Conservation (phyloP, 805 yeast genomes). For the Candida multigemmis region DNA sequence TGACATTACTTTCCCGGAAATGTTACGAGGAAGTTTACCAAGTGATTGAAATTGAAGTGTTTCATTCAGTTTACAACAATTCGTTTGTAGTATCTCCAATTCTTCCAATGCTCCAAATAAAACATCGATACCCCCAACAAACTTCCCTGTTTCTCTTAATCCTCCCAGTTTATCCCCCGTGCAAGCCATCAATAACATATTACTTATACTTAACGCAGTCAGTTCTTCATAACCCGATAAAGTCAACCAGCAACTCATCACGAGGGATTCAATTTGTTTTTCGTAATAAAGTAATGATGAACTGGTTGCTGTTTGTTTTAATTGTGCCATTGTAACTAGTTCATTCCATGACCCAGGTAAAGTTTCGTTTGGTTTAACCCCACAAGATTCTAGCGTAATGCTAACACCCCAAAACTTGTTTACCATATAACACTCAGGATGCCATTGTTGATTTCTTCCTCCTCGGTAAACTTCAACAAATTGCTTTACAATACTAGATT, state of each 20-base stretch:
- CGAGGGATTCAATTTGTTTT: constrained; percentile 47
- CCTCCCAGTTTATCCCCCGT: constrained; percentile 64
- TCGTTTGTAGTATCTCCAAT: too few species aligned
- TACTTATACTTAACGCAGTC: constrained; percentile 81
- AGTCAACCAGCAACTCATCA: constrained; percentile 73
- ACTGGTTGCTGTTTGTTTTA: too few species aligned
- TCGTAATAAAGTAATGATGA: constrained; percentile 43
- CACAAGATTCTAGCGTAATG: constrained; percentile 52
- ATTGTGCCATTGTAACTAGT: too few species aligned
- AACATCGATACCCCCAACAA: constrained; percentile 67
- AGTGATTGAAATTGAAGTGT: constrained; percentile 29
- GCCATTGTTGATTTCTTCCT: constrained; percentile 94
- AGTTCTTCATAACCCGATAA: constrained; percentile 85
- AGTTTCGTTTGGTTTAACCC: constrained; percentile 34
- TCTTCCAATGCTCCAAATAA: constrained; percentile 69
- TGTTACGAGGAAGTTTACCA: constrained; percentile 66
- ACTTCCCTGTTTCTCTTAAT: constrained; percentile 55
- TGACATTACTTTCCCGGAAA: constrained; percentile 84
- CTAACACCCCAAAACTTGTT: constrained; percentile 94
- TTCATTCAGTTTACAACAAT: too few species aligned
- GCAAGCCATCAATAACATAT: constrained; percentile 81
- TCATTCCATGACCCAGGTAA: too few species aligned
- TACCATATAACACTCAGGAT: constrained; percentile 97
- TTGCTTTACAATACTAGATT: constrained; percentile 83
- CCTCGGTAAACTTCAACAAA: constrained; percentile 89